These are phyloP conservation scores for Daldinia bambusicola DNA, from an alignment of 495 filamentous ascomycete genomes.

Conservation along the genomic window DNA sequence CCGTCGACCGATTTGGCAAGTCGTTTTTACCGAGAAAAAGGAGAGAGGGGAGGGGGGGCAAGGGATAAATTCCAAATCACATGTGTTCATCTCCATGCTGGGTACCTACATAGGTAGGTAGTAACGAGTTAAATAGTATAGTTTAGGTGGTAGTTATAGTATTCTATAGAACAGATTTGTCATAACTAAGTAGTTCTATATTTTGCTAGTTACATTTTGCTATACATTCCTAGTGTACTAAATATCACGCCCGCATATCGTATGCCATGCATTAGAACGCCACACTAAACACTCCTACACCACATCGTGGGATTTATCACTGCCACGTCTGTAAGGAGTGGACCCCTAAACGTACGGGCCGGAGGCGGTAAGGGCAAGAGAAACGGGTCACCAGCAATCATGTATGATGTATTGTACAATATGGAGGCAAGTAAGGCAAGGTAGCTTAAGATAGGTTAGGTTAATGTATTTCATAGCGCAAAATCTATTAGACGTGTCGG, in stretches of 20 bases:
- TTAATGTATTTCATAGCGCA: constrained; percentile 21
- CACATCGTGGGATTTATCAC: neutral
- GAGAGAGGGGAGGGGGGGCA: too few species aligned
- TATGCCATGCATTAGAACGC: neutral
- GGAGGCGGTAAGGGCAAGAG: neutral
- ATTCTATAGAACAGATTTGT: neutral
- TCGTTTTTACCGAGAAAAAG: constrained; percentile 8
- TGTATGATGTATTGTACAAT: constrained; percentile 9
- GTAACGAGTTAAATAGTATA: neutral
- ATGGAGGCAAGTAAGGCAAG: neutral
- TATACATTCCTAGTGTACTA: neutral
- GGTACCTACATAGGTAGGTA: neutral
- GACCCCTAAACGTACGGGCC: neutral
- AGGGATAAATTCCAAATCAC: constrained; percentile 29
- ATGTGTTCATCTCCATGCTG: constrained; percentile 30
- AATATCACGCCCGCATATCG: neutral
- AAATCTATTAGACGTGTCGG: constrained; percentile 37
- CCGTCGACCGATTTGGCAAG: constrained; percentile 38
- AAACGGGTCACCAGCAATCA: neutral
- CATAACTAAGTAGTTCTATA: neutral
- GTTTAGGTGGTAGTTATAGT: too few species aligned
- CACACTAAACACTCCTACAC: neutral
- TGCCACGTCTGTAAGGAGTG: constrained; percentile 6
- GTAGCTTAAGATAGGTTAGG: too few species aligned
- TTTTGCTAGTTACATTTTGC: neutral